Evolutionary conservation across 176 grass and related monocot genomes (phyloP).

Genomic region (Elaeis guineensis): DNA sequence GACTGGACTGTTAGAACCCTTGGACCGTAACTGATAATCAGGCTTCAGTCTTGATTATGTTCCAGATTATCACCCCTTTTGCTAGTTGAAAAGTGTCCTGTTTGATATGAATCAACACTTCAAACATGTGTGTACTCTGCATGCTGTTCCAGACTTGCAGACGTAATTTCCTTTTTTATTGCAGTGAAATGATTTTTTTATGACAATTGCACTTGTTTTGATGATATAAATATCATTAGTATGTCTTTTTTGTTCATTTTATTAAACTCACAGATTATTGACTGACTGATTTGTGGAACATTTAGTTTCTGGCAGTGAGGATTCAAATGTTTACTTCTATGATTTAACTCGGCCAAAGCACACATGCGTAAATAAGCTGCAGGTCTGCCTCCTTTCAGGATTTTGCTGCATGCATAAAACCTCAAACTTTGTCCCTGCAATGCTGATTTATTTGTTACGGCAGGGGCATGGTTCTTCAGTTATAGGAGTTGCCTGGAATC

Average conservation of each 20-base stretch:
- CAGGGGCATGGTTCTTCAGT: conserved; percentile 84
- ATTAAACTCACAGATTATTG: not conserved
- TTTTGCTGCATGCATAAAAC: not conserved
- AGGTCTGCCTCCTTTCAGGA: conserved; percentile 32
- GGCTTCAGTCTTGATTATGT: too few relatives aligned
- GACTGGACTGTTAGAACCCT: too few relatives aligned
- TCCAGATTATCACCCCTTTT: too few relatives aligned
- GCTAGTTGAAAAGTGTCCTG: too few relatives aligned
- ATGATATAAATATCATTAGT: too few relatives aligned
- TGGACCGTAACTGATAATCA: too few relatives aligned
- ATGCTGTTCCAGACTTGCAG: too few relatives aligned
- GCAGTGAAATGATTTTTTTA: too few relatives aligned
- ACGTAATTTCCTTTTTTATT: too few relatives aligned
- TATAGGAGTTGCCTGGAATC: conserved; percentile 90
- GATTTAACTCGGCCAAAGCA: conserved; percentile 93
- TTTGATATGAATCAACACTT: too few relatives aligned
- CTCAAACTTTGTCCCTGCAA: not conserved
- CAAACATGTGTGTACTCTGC: too few relatives aligned
- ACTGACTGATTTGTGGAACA: conserved; percentile 28
- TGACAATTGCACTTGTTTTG: too few relatives aligned
- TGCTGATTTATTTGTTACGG: not conserved
- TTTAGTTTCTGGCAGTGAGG: conserved; percentile 86
- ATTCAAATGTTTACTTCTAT: conserved; percentile 99
- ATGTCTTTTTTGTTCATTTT: not conserved
- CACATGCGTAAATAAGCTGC: conserved; percentile 80